A percentile compares a stretch with the other conserved stretches of the same genome.
These are phyloP conservation scores for Lasiodiplodia sp. DNA, from an alignment of 2,329 filamentous ascomycete genomes.

Conservation along the genomic window DNA sequence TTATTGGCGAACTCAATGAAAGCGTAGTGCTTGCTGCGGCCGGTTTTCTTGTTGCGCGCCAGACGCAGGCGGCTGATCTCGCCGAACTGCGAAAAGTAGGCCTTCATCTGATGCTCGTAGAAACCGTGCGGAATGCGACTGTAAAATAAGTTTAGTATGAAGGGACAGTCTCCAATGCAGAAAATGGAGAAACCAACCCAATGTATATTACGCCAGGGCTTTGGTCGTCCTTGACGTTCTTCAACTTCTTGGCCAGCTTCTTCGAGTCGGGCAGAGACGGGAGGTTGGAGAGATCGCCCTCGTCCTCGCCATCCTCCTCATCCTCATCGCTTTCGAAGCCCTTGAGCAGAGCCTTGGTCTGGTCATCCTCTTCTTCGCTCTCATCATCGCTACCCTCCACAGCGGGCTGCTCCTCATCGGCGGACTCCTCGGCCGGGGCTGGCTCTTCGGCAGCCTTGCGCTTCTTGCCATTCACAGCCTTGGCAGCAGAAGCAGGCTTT, in stretches of 20 bases:
- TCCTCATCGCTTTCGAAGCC: constrained; percentile 58
- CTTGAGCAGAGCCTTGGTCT: constrained; percentile 59
- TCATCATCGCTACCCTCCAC: constrained; percentile 40
- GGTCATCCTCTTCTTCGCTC: constrained; percentile 50
- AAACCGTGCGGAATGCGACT: constrained; percentile 90
- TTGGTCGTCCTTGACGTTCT: constrained; percentile 57
- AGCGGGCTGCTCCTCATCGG: constrained; percentile 33
- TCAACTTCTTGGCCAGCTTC: constrained; percentile 51
- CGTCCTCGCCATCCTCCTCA: constrained; percentile 49
- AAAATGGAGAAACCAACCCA: constrained; percentile 57
- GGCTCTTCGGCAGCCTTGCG: constrained; percentile 29
- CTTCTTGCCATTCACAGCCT: constrained; percentile 27
- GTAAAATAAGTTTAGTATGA: constrained; percentile 24
- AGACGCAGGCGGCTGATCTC: constrained; percentile 79
- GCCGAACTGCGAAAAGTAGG: constrained; percentile 95
- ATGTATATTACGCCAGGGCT: constrained; percentile 85
- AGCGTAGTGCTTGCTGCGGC: constrained; percentile 89
- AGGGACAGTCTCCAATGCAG: neutral
- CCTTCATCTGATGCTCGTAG: constrained; percentile 94
- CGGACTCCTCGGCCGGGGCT: constrained; percentile 18
- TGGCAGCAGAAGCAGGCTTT: constrained; percentile 2
- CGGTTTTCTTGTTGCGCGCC: constrained; percentile 90
- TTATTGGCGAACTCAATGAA: constrained; percentile 85
- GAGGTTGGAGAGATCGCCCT: constrained; percentile 47
- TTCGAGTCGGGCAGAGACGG: constrained; percentile 43